Evolutionary conservation across 2,329 filamentous ascomycete genomes (phyloP), one percentile per base, ranked within the genome.

Genomic region (Colletotrichum liriopes): DNA sequence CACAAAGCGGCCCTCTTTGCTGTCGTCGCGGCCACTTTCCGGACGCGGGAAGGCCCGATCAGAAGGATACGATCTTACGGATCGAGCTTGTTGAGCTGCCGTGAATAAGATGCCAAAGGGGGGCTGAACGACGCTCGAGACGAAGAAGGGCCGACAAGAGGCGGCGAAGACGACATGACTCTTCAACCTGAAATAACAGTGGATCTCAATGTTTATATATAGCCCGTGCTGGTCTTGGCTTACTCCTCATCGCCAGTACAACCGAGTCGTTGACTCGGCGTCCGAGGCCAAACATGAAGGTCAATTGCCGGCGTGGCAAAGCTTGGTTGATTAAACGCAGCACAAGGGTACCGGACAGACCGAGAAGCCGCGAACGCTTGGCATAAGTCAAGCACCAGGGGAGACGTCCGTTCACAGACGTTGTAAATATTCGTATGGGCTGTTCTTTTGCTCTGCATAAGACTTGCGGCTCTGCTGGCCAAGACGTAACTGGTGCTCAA

Each of bases 151-250:
- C 45, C 59, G 45, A 41, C 8, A 12, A 9, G n/a, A 29, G n/a
- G n/a, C 29, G n/a, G 35, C 1, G 7, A 23, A 20, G 29, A 9
- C n/a, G 29, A 37, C 43, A 51, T 51, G 59, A 62, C 59, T 39
- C 59, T 62, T 32, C 6, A 16, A 18, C 5, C 9, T 11, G 5
- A 41, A 20, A 29, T 16, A n/a, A 23, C 12, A 23, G 45, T 63
- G 60, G 60, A 51, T 32, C 60, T 49, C 18, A 35, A 32, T n/a
- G 23, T 58, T 41, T 26, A 41, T 26, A 58, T 41, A 20, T 39
- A 43, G 32, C 23, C 32, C 14, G 47, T 52, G 45, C 35, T 20
- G 2, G 45, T 18, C 32, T 62, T 62, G 60, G 60, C 32, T 16
- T 23, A 5, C 59, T 12, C 32, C 32, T 49, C 20, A 37, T 14